These are phyloP conservation scores for Lactuca saligna DNA, from an alignment of 129 eudicot genomes.

Conservation along the genomic window DNA sequence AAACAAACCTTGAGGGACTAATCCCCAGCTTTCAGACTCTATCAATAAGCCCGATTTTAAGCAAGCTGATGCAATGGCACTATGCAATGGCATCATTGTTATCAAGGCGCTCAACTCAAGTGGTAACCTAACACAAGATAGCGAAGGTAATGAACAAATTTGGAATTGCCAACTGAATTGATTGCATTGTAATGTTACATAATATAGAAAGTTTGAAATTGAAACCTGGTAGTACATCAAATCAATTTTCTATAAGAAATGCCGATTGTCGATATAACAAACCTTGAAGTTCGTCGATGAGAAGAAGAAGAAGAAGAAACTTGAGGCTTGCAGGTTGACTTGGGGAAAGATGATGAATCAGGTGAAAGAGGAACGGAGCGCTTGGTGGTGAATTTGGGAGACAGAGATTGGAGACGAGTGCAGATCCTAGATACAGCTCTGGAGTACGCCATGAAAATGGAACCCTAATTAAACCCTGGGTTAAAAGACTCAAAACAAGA, in stretches of 20 bases:
- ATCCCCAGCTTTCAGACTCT: conserved; percentile 62
- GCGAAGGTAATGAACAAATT: not conserved
- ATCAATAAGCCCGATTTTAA: conserved; percentile 46
- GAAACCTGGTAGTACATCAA: not conserved
- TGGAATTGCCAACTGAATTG: not conserved
- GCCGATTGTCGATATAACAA: conserved; percentile 13
- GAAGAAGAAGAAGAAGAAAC: conserved; percentile 31
- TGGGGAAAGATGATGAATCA: conserved; percentile 25
- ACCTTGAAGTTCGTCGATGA: conserved; percentile 42
- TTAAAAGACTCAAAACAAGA: not conserved
- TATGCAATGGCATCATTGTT: conserved; percentile 72
- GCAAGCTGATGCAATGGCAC: conserved; percentile 66
- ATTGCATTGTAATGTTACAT: conserved; percentile 12
- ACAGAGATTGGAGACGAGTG: conserved; percentile 29
- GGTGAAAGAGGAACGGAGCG: conserved; percentile 14
- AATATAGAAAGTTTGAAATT: not conserved
- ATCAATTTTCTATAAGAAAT: not conserved
- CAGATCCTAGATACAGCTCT: conserved; percentile 41
- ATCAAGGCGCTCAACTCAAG: conserved; percentile 50
- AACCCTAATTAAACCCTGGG: conserved; percentile 34
- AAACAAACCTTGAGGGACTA: conserved; percentile 67
- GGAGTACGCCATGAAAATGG: conserved; percentile 38
- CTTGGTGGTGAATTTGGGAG: conserved; percentile 35
- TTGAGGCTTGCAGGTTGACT: conserved; percentile 31
- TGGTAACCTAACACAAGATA: conserved; percentile 45